These are phyloP conservation scores for Cercospora zeina DNA, from an alignment of 2,329 filamentous ascomycete genomes.

Conservation along the genomic window DNA sequence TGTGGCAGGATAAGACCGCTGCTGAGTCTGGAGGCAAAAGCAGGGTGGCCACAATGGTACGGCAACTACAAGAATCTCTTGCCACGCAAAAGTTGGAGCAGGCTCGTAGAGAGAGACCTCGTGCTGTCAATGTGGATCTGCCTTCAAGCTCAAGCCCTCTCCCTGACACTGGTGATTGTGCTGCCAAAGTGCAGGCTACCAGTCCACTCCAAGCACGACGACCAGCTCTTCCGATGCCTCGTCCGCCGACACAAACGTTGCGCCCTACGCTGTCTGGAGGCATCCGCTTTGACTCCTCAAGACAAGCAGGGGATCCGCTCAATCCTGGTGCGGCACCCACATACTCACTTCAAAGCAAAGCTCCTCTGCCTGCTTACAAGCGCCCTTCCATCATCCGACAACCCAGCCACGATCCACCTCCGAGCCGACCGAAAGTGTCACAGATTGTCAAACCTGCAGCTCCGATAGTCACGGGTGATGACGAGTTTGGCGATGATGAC, in stretches of 20 bases:
- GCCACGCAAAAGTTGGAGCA: constrained; percentile 38
- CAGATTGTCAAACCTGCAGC: constrained; percentile 15
- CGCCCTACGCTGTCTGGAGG: constrained; percentile 27
- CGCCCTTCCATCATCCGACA: constrained; percentile 34
- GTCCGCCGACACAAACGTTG: constrained; percentile 18
- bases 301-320: constrained; percentile 26
- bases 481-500: constrained; percentile 50
- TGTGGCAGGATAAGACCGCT: constrained; percentile 44
- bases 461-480: constrained; percentile 29
- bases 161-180: constrained; percentile 39
- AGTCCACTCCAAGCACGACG: constrained; percentile 31
- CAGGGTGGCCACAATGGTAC: constrained; percentile 43
- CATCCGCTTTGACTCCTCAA: constrained; percentile 19
- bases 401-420: not conserved
- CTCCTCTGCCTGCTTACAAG: constrained; percentile 39
- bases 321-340: constrained; percentile 30
- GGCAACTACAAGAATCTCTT: constrained; percentile 50
- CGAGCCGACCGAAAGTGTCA: constrained; percentile 27
- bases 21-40: constrained; percentile 35
- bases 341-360: constrained; percentile 38
- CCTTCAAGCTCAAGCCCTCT: constrained; percentile 53
- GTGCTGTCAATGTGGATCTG: constrained; percentile 29
- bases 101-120: constrained; percentile 19
- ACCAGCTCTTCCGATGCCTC: constrained; percentile 19
- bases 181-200: constrained; percentile 14